Percentiles rank a stretch among this genome's conserved stretches.
These are phyloP conservation scores for Pisolithus thermaeus DNA, from an alignment of 1,284 basidiomycete genomes.

Conservation along the genomic window DNA sequence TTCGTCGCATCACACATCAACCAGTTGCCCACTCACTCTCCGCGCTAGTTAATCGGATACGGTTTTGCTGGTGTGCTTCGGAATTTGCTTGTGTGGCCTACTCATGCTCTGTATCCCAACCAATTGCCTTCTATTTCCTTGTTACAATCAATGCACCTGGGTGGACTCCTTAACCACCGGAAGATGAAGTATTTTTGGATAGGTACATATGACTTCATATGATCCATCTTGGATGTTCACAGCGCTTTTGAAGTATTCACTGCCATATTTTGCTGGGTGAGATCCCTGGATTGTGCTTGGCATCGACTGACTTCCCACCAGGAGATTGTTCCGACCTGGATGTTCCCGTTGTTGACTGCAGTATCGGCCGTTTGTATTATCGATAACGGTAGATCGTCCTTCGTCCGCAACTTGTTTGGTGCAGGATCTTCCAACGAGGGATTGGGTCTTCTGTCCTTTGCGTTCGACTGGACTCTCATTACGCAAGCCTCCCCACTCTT, in stretches of 20 bases:
- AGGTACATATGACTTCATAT: conserved; percentile 19
- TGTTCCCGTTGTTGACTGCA: conserved; percentile 37
- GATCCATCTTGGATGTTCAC: neutral
- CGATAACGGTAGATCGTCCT: conserved; percentile 41
- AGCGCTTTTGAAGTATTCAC: conserved; percentile 28
- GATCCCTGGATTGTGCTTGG: conserved; percentile 20
- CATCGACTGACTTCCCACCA: conserved; percentile 2
- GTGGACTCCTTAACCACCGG: conserved; percentile 44
- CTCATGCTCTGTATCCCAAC: conserved; percentile 48
- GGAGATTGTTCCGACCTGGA: conserved; percentile 14
- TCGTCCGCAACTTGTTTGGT: conserved; percentile 47
- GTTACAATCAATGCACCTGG: conserved; percentile 48
- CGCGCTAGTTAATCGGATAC: conserved; percentile 47
- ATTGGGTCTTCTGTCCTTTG: conserved; percentile 43
- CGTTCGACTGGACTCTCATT: conserved; percentile 49
- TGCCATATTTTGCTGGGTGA: conserved; percentile 48
- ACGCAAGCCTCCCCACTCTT: conserved; percentile 47
- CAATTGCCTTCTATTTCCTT: conserved; percentile 49
- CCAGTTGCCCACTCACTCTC: neutral
- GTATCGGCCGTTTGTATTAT: conserved; percentile 45
- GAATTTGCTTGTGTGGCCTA: conserved; percentile 54
- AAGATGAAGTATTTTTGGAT: conserved; percentile 52
- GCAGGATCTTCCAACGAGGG: conserved; percentile 50
- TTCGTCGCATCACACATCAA: neutral
- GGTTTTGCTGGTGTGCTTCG: conserved; percentile 48